A percentile compares a stretch with the other conserved stretches of the same genome.
Evolutionary conservation across 2,329 filamentous ascomycete species (phyloP).

Genomic region (Akanthomyces dipterigenus): DNA sequence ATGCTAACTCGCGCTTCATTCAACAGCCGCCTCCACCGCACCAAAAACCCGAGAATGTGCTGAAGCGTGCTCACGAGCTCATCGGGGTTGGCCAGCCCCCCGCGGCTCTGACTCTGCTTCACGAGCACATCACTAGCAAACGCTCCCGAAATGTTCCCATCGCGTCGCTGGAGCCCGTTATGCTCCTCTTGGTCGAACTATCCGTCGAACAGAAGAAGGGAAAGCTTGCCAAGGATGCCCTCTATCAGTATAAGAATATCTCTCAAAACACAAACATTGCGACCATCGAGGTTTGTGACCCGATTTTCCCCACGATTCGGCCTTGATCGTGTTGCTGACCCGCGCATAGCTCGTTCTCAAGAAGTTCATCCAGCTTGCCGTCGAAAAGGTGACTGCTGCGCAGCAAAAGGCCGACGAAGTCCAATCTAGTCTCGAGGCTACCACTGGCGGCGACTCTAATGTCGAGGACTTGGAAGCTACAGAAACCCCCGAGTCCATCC

Average conservation of each 20-base stretch:
- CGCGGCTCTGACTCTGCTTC: slow-evolving; percentile 87
- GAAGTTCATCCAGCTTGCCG: slow-evolving; percentile 95
- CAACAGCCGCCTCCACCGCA: slow-evolving; percentile 85
- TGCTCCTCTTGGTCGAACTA: slow-evolving; percentile 94
- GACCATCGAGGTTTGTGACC: slow-evolving; percentile 74
- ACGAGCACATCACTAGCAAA: slow-evolving; percentile 99
- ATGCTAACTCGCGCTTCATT: slow-evolving; percentile 22
- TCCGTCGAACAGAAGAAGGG: slow-evolving; percentile 97
- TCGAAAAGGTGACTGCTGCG: slow-evolving; percentile 90
- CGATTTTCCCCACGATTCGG: background rate
- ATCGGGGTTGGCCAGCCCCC: slow-evolving; percentile 93
- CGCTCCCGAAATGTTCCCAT: slow-evolving; percentile 96
- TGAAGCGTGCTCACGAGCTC: slow-evolving; percentile 97
- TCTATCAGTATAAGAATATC: slow-evolving; percentile 99
- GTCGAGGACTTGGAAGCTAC: slow-evolving; percentile 94
- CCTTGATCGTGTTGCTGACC: slow-evolving; percentile 13
- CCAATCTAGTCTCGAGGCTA: slow-evolving; percentile 77
- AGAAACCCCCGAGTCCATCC: slow-evolving; percentile 96
- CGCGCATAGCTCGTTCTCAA: slow-evolving; percentile 72
- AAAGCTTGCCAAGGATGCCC: slow-evolving; percentile 95
- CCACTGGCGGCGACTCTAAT: slow-evolving; percentile 50
- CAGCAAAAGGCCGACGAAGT: slow-evolving; percentile 95
- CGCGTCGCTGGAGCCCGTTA: slow-evolving; percentile 91
- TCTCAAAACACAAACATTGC: slow-evolving; percentile 97
- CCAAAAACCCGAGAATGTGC: slow-evolving; percentile 97